These are phyloP conservation scores for Leccinum olivaceoglutinosum DNA, from an alignment of 1,284 basidiomycete species.

Conservation along the genomic window DNA sequence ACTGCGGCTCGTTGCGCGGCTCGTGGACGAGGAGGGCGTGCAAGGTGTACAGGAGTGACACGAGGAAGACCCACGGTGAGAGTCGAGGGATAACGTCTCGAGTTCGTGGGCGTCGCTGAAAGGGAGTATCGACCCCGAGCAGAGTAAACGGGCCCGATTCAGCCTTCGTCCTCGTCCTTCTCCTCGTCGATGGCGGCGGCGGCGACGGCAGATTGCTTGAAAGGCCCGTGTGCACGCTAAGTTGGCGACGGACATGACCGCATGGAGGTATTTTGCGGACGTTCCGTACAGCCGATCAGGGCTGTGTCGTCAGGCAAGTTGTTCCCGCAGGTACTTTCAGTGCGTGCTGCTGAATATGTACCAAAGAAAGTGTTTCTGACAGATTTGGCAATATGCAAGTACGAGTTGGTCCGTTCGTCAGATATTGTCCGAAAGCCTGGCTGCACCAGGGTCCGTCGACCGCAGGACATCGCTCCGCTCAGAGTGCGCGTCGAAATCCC, in stretches of 20 bases:
- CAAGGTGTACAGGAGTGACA: slow-evolving; percentile 36
- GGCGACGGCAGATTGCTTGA: background rate
- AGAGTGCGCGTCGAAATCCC: slow-evolving; percentile 32
- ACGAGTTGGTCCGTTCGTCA: slow-evolving; percentile 57
- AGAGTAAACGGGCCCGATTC: background rate
- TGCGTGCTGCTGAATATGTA: background rate
- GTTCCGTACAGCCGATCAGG: slow-evolving; percentile 35
- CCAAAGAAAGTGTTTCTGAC: slow-evolving; percentile 32
- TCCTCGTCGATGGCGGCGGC: slow-evolving; percentile 1
- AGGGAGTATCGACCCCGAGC: slow-evolving; percentile 22
- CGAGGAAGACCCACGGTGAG: slow-evolving; percentile 41
- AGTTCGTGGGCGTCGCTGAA: slow-evolving; percentile 3
- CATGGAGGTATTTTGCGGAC: slow-evolving; percentile 39
- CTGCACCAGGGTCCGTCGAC: slow-evolving; percentile 25
- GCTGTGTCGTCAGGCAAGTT: slow-evolving; percentile 55
- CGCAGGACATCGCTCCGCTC: slow-evolving; percentile 21
- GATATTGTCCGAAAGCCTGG: slow-evolving; percentile 40
- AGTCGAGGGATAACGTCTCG: slow-evolving; percentile 20
- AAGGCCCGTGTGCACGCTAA: background rate
- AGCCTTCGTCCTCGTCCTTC: slow-evolving; percentile 1
- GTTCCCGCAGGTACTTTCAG: background rate
- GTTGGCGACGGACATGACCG: slow-evolving; percentile 2
- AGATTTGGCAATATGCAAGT: slow-evolving; percentile 33
- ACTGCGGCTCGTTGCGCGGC: slow-evolving; percentile 46
- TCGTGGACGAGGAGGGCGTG: slow-evolving; percentile 58